Evolutionary conservation across 139 green algal species (phyloP), one percentile per base, ranked within the genome.

Genomic region (Edaphochlamys debaryana): DNA sequence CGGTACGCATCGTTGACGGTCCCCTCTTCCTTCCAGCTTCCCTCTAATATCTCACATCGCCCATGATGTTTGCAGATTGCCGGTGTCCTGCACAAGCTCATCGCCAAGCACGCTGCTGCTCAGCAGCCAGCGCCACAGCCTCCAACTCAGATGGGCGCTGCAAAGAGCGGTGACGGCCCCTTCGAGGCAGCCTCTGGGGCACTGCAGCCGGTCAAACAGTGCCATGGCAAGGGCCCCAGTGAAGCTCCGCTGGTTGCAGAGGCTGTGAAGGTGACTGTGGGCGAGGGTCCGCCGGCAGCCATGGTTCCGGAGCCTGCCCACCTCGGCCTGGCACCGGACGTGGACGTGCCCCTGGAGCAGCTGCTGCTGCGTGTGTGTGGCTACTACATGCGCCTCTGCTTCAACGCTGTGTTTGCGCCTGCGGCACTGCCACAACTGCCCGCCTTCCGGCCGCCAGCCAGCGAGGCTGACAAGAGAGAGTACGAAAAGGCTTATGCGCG

Each of bases 361-460:
- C 34, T 81, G 62, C 41, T 81, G 15, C 42, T 81, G 60, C 75
- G 75, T 3, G 75, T 81, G 29, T 36, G n/a, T 0, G 75, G 60
- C 13, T 81, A 81, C 75, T 81, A 81, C 75, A 71, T 81, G 75
- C 60, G 75, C 0, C 62, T 81, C 17, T 20, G 60, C 2, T 62
- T 72, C 58, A 48, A 36, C 56, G 75, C 75, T 30, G 75, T 81
- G n/a, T 60, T 81, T 13, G n/a, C 60, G 41, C 75, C 75, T 1
- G 19, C 60, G 41, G 40, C 75, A 20, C 62, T 63, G 41, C 73
- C 73, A 4, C 56, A 36, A 5, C 30, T 30, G 20, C 22, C n/a
- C 9, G 25, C 36, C 29, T 9, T 36, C 29, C 40, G 36, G 60
- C 40, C 75, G 19, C 41, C 41, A 6, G 40, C 41, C 38, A n/a